phyloP scores from a whole-genome alignment of 257 asterid genomes.

The Linaria vulgaris region DNA sequence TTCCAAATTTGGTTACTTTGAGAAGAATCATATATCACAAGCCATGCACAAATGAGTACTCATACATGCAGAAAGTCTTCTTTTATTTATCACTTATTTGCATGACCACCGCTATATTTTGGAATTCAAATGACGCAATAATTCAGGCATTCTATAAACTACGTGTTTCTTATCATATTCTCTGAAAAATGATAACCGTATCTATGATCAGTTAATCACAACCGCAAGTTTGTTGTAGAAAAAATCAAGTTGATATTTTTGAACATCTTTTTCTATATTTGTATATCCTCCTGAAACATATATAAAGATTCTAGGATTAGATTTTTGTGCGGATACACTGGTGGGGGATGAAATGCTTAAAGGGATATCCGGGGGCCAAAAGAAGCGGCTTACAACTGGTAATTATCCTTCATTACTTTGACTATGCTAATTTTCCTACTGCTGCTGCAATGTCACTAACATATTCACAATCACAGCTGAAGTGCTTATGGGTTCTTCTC shows the following conservation, averaged over 20 bases:
- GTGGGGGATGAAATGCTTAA: conserved; percentile 94
- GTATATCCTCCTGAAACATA: conserved; percentile 41
- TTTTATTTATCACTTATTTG: conserved; percentile 12
- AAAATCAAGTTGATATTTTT: conserved; percentile 14
- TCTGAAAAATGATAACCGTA: conserved; percentile 7
- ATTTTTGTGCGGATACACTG: conserved; percentile 80
- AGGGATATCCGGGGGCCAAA: conserved; percentile 98
- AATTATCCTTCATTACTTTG: conserved; percentile 27
- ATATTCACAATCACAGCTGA: conserved; percentile 61
- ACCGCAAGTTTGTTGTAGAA: conserved; percentile 15
- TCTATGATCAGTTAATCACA: conserved; percentile 20
- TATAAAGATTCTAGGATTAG: conserved; percentile 60
- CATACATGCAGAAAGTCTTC: not conserved
- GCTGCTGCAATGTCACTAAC: conserved; percentile 31
- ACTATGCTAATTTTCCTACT: conserved; percentile 26
- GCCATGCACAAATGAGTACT: not conserved
- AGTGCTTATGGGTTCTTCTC: conserved; percentile 84
- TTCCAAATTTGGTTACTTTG: conserved; percentile 17
- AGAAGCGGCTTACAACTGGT: conserved; percentile 91
- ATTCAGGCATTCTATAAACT: not conserved
- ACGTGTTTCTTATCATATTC: not conserved
- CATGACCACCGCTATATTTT: conserved; percentile 14
- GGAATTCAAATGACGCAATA: conserved; percentile 15
- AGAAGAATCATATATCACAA: not conserved
- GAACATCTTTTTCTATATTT: conserved; percentile 10